Base-by-base conservation (phyloP, 306 rosid genomes). In the Boehmeria nivea region DNA sequence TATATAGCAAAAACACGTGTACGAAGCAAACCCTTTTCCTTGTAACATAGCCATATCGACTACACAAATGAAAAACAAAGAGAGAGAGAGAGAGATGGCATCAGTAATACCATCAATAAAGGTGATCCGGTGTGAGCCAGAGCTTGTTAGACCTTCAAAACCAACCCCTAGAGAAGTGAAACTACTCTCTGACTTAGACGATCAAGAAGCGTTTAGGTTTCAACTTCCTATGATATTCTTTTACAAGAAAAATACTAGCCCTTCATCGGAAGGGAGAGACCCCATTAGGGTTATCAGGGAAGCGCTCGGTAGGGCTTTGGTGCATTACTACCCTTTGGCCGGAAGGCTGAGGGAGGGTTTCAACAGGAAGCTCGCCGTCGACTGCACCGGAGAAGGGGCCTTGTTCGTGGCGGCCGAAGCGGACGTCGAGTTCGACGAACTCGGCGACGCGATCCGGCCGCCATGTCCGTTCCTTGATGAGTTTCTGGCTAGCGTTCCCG, bases 121-220 rank as follows among this genome's bases (percentile, higher is more conserved):
- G 23, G 57, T 66, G 16, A 18, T 18, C 0, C 58, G 79, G 18
- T 25, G 9, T n/a, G 48, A 58, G 11, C 64, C 69, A 2, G 28
- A 64, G 11, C 49, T 64, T 2, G 19, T 74, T 12, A 27, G 28
- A 6, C 75, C 75, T 0, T 44, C 64, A 0, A 48, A 36, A 23
- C 57, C 75, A 6, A 74, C 72, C 0, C 80, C 72, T 0, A 65
- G 6, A 19, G 76, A 69, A 33, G 15, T 28, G n/a, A 69, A 64
- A 23, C 37, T 17, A 17, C 54, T 75, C 12, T 75, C 76, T 2
- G 72, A 75, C 1, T 69, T 75, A 9, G 80, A 75, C 12, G 69
- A 69, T 43, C 76, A 65, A 21, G 28, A 65, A 12, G 24, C 63
- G 16, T 3, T 69, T 0, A 43, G 69, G 15, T 50, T 69, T 36